Conservation (phyloP, 2,329 filamentous ascomycete genomes). For the Exophiala sideris region DNA sequence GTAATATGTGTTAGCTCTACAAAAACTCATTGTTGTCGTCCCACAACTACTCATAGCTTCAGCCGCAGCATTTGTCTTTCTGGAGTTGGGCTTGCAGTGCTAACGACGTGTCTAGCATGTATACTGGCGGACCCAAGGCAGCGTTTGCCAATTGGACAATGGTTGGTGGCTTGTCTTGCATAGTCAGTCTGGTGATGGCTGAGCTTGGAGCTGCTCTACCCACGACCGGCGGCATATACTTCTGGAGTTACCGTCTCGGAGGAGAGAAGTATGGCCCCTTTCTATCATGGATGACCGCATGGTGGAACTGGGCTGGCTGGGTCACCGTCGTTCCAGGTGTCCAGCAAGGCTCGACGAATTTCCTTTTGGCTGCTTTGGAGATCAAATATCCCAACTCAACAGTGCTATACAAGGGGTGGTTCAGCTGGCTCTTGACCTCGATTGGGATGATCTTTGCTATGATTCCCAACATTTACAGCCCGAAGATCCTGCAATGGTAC, state of each 20-base stretch:
- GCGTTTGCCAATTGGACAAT: conserved; percentile 42
- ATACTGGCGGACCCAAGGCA: conserved; percentile 38
- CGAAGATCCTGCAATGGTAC: conserved; percentile 35
- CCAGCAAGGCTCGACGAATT: conserved; percentile 41
- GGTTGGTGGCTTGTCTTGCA: conserved; percentile 36
- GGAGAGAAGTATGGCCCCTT: conserved; percentile 38
- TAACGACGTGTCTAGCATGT: conserved; percentile 29
- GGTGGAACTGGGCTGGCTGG: conserved; percentile 42
- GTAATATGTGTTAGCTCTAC: too few relatives aligned
- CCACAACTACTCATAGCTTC: too few relatives aligned
- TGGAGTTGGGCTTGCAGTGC: too few relatives aligned
- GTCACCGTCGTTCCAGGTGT: conserved; percentile 39
- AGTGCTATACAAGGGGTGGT: conserved; percentile 37
- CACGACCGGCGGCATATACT: conserved; percentile 41
- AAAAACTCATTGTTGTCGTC: too few relatives aligned
- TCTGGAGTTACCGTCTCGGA: conserved; percentile 39
- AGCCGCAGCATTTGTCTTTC: too few relatives aligned
- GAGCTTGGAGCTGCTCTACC: conserved; percentile 39
- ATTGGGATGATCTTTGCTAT: conserved; percentile 39
- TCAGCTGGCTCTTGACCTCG: conserved; percentile 37
- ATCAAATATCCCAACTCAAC: conserved; percentile 37
- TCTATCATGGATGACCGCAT: conserved; percentile 41
- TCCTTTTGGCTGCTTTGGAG: conserved; percentile 39
- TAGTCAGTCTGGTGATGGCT: conserved; percentile 38
- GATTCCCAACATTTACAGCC: conserved; percentile 37